Evolutionary conservation across 2,329 filamentous ascomycete genomes (phyloP).

Genomic region (Gliomastix tumulicola): DNA sequence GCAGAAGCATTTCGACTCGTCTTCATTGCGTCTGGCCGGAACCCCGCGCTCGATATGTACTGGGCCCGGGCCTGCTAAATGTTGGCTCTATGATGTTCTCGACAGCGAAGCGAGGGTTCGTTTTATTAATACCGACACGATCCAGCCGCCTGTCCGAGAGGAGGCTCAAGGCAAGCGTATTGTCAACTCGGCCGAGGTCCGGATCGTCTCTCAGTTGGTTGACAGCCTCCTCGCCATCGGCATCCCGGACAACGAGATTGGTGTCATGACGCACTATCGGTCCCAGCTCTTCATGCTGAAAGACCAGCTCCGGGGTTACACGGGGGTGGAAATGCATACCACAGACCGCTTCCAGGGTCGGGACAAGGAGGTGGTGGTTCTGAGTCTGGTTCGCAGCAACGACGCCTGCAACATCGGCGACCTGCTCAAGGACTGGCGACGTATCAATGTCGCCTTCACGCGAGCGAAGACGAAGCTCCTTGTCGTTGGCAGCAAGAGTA

Average conservation of each 20-base stretch:
- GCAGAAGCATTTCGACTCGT: slow-evolving; percentile 50
- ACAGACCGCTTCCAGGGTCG: slow-evolving; percentile 95
- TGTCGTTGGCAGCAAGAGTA: slow-evolving; percentile 75
- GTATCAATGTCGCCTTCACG: slow-evolving; percentile 95
- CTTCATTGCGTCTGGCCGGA: slow-evolving; percentile 30
- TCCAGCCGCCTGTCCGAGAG: slow-evolving; percentile 60
- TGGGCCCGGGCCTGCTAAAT: slow-evolving; percentile 39
- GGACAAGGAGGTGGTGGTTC: slow-evolving; percentile 87
- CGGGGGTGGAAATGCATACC: slow-evolving; percentile 85
- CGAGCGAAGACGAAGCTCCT: slow-evolving; percentile 87
- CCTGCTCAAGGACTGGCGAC: slow-evolving; percentile 79
- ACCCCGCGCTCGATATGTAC: slow-evolving; percentile 48
- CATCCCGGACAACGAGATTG: slow-evolving; percentile 69
- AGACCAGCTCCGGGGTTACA: slow-evolving; percentile 54
- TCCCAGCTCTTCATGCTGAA: slow-evolving; percentile 82
- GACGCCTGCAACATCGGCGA: slow-evolving; percentile 80
- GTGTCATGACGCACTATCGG: slow-evolving; percentile 95
- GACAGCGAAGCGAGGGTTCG: slow-evolving; percentile 66
- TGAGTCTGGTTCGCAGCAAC: slow-evolving; percentile 85
- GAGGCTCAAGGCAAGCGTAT: slow-evolving; percentile 76
- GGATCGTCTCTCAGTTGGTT: slow-evolving; percentile 72
- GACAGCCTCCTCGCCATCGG: slow-evolving; percentile 70
- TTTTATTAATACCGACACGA: slow-evolving; percentile 82
- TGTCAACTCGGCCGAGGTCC: slow-evolving; percentile 79
- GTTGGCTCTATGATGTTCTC: slow-evolving; percentile 73